Evolutionary conservation across 1,139 yeast species (phyloP).

Genomic region (Hansenula sp.): DNA sequence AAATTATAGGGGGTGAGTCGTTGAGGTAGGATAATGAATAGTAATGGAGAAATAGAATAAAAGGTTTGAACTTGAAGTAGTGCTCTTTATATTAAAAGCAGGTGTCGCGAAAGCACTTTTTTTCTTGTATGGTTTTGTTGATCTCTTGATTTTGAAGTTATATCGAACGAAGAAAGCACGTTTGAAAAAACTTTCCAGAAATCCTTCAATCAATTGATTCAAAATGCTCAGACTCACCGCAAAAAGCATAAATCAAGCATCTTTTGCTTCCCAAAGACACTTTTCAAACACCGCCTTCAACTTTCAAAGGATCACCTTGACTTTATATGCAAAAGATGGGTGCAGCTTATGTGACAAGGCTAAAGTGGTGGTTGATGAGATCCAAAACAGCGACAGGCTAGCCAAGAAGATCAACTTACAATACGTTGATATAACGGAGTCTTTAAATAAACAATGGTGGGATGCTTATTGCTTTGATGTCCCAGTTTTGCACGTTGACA

Average conservation of each 20-base stretch:
- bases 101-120: too few relatives aligned
- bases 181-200: too few relatives aligned
- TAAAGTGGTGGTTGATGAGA: conserved; percentile 43
- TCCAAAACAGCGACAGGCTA: conserved; percentile 28
- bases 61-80: too few relatives aligned
- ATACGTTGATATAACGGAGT: conserved; percentile 64
- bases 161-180: too few relatives aligned
- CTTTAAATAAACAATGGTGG: conserved; percentile 69
- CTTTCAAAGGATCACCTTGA: conserved; percentile 30
- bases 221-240: background rate
- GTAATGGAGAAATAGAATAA: too few relatives aligned
- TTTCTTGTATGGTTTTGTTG: too few relatives aligned
- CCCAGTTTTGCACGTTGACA: conserved; percentile 77
- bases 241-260: too few relatives aligned
- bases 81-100: too few relatives aligned
- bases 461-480: conserved; percentile 85
- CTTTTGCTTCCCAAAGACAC: background rate
- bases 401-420: conserved; percentile 33
- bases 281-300: background rate
- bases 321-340: conserved; percentile 72
- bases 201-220: too few relatives aligned
- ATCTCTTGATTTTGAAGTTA: too few relatives aligned
- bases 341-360: conserved; percentile 83
- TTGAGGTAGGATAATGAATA: too few relatives aligned
- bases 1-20: background rate